Conservation (phyloP, 805 yeast genomes). For the Pichia scutulata region DNA sequence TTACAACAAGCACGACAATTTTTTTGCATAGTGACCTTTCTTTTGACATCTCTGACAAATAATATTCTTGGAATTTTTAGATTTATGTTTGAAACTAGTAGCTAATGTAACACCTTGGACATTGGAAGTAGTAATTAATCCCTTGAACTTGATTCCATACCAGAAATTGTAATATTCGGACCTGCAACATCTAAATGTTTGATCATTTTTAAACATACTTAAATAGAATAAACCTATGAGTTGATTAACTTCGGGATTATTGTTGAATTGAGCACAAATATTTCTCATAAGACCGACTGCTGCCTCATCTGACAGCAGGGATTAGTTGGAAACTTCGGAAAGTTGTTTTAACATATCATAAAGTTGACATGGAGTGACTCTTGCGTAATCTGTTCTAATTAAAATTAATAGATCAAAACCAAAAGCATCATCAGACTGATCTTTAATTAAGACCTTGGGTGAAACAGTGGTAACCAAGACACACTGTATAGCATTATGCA, state of each 20-base stretch:
- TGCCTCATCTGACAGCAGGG: background rate
- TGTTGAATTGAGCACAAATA: background rate
- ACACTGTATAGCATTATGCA: too few species aligned
- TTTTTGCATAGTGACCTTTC: too few species aligned
- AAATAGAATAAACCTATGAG: background rate
- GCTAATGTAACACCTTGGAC: too few species aligned
- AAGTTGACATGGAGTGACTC: background rate
- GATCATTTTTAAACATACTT: background rate
- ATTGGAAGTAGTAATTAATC: too few species aligned
- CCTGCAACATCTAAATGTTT: background rate
- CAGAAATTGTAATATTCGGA: background rate
- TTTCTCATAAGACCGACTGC: background rate
- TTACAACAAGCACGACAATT: too few species aligned
- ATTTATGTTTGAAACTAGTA: too few species aligned
- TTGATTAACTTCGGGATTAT: background rate
- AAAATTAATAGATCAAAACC: background rate
- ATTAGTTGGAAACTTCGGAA: background rate
- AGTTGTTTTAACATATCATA: background rate
- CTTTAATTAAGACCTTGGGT: too few species aligned
- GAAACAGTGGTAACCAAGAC: too few species aligned
- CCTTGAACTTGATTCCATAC: too few species aligned
- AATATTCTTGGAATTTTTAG: too few species aligned
- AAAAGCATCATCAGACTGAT: background rate
- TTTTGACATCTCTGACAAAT: too few species aligned
- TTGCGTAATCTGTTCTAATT: conserved; percentile 1